These are phyloP conservation scores for Dothiorella sarmentorum DNA, from an alignment of 2,329 filamentous ascomycete genomes.

Conservation along the genomic window DNA sequence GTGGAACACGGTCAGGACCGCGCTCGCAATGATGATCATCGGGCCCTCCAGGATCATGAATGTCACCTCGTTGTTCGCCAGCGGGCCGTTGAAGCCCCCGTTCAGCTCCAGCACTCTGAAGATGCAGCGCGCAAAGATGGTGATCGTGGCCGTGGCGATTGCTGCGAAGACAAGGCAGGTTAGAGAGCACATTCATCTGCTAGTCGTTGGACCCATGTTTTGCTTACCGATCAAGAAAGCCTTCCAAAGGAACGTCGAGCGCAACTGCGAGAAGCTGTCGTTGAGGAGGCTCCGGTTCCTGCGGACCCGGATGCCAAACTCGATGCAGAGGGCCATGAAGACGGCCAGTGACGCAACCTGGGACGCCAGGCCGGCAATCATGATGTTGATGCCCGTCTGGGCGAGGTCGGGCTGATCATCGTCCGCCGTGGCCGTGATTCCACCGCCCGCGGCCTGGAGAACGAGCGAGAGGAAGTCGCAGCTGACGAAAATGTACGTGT, in stretches of 20 bases:
- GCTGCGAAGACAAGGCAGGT: too few relatives aligned
- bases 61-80: slow-evolving; percentile 48
- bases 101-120: slow-evolving; percentile 50
- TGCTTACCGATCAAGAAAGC: neutral
- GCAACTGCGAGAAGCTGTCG: neutral
- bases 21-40: slow-evolving; percentile 50
- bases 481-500: slow-evolving; percentile 59
- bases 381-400: slow-evolving; percentile 50
- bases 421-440: slow-evolving; percentile 52
- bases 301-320: slow-evolving; percentile 30
- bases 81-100: slow-evolving; percentile 43
- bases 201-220: too few relatives aligned
- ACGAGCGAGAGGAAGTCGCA: slow-evolving; percentile 58
- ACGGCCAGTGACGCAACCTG: slow-evolving; percentile 54
- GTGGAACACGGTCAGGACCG: slow-evolving; percentile 47
- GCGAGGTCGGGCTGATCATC: slow-evolving; percentile 37
- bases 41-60: slow-evolving; percentile 54
- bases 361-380: slow-evolving; percentile 56
- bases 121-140: slow-evolving; percentile 47
- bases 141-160: slow-evolving; percentile 40
- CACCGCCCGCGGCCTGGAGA: slow-evolving; percentile 57
- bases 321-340: slow-evolving; percentile 43
- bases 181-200: too few relatives aligned
- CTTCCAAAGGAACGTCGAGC: neutral
- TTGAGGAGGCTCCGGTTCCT: neutral